Percentiles rank a stretch among this genome's conserved stretches.
phyloP scores from a whole-genome alignment of 1,284 basidiomycete species.

The Apiotrichum porosum region DNA sequence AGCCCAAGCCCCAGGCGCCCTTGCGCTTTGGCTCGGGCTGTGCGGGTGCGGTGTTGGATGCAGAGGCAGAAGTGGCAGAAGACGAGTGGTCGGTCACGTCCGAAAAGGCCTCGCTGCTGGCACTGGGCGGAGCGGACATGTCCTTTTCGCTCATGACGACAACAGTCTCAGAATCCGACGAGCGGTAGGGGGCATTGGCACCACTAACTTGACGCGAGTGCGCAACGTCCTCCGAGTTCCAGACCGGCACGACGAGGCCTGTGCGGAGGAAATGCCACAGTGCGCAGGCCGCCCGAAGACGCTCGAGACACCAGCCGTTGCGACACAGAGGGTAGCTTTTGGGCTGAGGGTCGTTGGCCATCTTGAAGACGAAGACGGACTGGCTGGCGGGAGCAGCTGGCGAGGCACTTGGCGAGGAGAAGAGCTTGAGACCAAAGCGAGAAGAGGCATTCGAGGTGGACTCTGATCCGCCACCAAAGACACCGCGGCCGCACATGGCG shows the following conservation, averaged over 20 bases:
- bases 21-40: slow-evolving; percentile 22
- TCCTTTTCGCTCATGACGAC: neutral
- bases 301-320: slow-evolving; percentile 53
- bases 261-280: slow-evolving; percentile 84
- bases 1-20: neutral
- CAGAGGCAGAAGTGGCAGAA: neutral
- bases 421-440: slow-evolving; percentile 44
- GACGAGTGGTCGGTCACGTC: neutral
- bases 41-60: neutral
- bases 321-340: slow-evolving; percentile 66
- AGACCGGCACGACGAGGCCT: slow-evolving; percentile 73
- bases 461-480: slow-evolving; percentile 21
- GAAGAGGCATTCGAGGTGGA: slow-evolving; percentile 53
- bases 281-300: slow-evolving; percentile 79
- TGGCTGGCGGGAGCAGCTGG: neutral
- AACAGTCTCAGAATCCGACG: neutral
- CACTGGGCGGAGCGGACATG: no score
- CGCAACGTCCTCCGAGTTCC: slow-evolving; percentile 67
- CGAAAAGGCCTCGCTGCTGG: neutral
- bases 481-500: slow-evolving; percentile 65
- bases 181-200: neutral
- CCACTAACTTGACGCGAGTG: neutral
- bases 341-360: slow-evolving; percentile 40
- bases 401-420: slow-evolving; percentile 27
- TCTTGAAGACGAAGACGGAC: slow-evolving; percentile 48